These are phyloP conservation scores for Metschnikowia dekortorum DNA, from an alignment of 805 yeast genomes.

Conservation along the genomic window DNA sequence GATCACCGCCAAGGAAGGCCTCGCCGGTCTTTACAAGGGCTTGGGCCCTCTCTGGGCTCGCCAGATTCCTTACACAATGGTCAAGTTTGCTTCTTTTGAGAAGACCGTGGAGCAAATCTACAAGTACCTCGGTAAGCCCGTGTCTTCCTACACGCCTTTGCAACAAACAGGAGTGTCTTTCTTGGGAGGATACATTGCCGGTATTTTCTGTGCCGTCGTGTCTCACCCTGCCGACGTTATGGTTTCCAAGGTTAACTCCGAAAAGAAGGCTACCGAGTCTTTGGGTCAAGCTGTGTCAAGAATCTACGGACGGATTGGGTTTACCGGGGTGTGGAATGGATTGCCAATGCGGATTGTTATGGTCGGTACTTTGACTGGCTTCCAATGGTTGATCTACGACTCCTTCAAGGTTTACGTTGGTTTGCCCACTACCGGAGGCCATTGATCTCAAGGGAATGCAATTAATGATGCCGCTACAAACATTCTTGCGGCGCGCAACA, in stretches of 20 bases:
- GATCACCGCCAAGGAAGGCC: conserved; percentile 64
- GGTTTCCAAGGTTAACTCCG: conserved; percentile 89
- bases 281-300: conserved; percentile 63
- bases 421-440: conserved; percentile 85
- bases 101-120: conserved; percentile 82
- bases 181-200: conserved; percentile 94
- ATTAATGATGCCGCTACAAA: background rate
- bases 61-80: conserved; percentile 99
- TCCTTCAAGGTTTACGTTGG: conserved; percentile 94
- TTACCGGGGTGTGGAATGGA: conserved; percentile 92
- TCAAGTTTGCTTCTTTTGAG: conserved; percentile 92
- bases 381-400: conserved; percentile 96
- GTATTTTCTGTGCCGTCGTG: conserved; percentile 91
- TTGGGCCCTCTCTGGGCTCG: conserved; percentile 90
- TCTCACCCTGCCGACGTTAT: conserved; percentile 99
- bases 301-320: conserved; percentile 82
- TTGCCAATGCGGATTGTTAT: conserved; percentile 89
- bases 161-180: conserved; percentile 95
- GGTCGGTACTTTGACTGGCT: conserved; percentile 96
- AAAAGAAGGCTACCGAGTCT: conserved; percentile 59
- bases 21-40: conserved; percentile 80
- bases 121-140: conserved; percentile 64
- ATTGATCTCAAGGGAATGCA: conserved; percentile 14
- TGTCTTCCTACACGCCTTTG: conserved; percentile 60
- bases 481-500: background rate